Evolutionary conservation across 2,329 filamentous ascomycete species (phyloP).

Genomic region (Mollisiaceae sp.): DNA sequence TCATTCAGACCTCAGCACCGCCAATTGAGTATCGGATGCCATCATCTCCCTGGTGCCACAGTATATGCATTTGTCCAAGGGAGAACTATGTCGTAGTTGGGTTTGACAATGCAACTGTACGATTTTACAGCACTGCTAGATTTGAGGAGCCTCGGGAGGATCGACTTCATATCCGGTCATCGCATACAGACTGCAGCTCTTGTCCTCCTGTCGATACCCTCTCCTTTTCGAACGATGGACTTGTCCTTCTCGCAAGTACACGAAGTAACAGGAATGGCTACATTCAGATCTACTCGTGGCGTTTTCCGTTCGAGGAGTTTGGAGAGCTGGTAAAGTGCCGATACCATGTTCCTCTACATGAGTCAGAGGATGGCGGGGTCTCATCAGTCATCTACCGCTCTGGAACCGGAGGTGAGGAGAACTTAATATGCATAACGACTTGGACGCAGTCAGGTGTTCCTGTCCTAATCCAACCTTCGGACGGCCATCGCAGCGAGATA

Average conservation of each 20-base stretch:
- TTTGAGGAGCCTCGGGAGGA: conserved; percentile 46
- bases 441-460: conserved; percentile 51
- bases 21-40: conserved; percentile 48
- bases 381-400: conserved; percentile 46
- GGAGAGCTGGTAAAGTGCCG: conserved; percentile 45
- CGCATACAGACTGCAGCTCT: conserved; percentile 43
- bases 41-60: conserved; percentile 47
- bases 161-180: conserved; percentile 42
- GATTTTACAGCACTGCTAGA: conserved; percentile 47
- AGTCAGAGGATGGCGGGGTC: conserved; percentile 49
- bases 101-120: conserved; percentile 47
- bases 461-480: conserved; percentile 46
- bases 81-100: conserved; percentile 49
- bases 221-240: conserved; percentile 48
- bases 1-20: conserved; percentile 41
- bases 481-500: conserved; percentile 46
- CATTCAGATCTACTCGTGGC: conserved; percentile 47
- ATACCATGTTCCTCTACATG: conserved; percentile 47
- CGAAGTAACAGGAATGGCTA: conserved; percentile 44
- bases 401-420: conserved; percentile 43
- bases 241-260: conserved; percentile 47
- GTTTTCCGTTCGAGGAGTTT: conserved; percentile 46
- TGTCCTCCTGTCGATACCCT: conserved; percentile 49
- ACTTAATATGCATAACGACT: conserved; percentile 47
- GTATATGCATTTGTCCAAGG: conserved; percentile 47